Base-by-base conservation (phyloP, 495 filamentous ascomycete genomes). In the Daldinia vernicosa region DNA sequence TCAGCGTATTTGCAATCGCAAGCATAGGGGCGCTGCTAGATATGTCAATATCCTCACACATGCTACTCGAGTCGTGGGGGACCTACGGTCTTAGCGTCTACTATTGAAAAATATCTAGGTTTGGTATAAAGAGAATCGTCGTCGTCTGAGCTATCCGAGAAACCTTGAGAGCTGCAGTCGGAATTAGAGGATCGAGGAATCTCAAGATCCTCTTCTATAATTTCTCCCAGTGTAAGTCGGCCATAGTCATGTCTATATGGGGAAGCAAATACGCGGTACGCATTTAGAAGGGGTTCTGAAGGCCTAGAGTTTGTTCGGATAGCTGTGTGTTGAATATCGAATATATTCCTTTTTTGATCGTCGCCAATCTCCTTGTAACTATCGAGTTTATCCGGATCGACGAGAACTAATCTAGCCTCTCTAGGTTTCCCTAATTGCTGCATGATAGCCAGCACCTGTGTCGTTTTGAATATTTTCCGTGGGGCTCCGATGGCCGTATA, bases 401-500 rank as follows among this genome's bases (percentile, higher is more conserved):
- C 5, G 2, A 68, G 55, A 8, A 17, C 37, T 6, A 67, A 28
- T 28, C 35, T 71, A 4, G 67, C 57, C n/a, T 54, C 57, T 14
- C n/a, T 43, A 51, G 74, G 71, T 32, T 17, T n/a, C 9, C 64
- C 67, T 7, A 74, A 6, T 9, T 60, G 4, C 39, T 76, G 74
- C 5, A 32, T 40, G 40, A 76, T 12, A 3, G 40, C 61, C 19
- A 66, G 11, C 43, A 63, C 58, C 32, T 19, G 32, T 9, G 14
- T 63, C 7, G 15, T 54, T 32, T 63, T 4, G 9, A 60, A 40
- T 1, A 19, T 40, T 27, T 56, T 60, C 40, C 78, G 71, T 11
- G 71, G 64, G 17, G 60, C 70, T 8, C 79, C 75, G 59, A 77
- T 77, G 8, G 78, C 27, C 0, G 77, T 80, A 61, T 75, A 81